Evolutionary conservation across 805 yeast genomes (phyloP), one percentile per base, ranked within the genome.

Genomic region (Ogataea populi-albae): DNA sequence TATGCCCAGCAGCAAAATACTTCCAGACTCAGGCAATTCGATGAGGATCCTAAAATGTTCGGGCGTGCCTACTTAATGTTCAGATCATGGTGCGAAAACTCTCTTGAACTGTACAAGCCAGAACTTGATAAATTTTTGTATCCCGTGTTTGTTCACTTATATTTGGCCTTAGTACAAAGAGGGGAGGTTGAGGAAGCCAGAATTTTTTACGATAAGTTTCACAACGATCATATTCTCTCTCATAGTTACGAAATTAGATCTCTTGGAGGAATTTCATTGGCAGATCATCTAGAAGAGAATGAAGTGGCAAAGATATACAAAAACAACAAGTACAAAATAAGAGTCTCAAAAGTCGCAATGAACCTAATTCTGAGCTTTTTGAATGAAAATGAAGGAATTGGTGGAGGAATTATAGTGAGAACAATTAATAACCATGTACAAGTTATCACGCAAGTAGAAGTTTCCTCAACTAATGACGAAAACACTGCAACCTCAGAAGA

Each of bases 111-210:
- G 62, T 93, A 93, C 62, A 83, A 77, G 61, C 88, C 94, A 12
- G 97, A 93, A 60, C 69, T 93, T 41, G 75, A 81, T 38, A 76
- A 93, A 46, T 73, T 91, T 27, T 64, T 91, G 48, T 93, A 85
- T 58, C 99, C 99, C 5, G 70, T 93, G n/a, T 93, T 89, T 61
- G 82, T 91, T 34, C 95, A 91, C 59, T 77, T 87, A 50, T 93
- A 77, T 56, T 67, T 93, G 43, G 91, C 87, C 49, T 69, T 93
- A 38, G 77, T 91, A 15, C 66, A 76, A 28, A 81, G 85, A 51
- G 74, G 77, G 40, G 72, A 69, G 47, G 62, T 75, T 5, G 58
- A 66, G 14, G 72, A 75, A 35, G 94, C 96, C 5, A 77, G 86
- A 50, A 60, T 65, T 16, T 91, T 91, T 54, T 87, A 83, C 52